Conservation (phyloP, 129 eudicot genomes). For the Smallanthus sonchifolius region DNA sequence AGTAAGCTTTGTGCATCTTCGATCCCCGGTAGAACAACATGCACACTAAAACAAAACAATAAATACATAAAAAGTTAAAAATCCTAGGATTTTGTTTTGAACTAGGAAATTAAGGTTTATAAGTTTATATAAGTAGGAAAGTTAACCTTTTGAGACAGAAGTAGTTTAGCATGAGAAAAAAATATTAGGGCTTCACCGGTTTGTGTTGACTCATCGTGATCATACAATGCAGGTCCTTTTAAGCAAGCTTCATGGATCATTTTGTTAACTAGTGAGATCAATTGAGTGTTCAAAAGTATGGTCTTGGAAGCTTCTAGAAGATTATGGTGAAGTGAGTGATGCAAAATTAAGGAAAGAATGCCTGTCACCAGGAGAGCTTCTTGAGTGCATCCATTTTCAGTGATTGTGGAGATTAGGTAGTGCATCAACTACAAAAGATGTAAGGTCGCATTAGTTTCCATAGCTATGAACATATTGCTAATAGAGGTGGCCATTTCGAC, state of each 20-base stretch:
- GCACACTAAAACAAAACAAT: slow-evolving; percentile 38
- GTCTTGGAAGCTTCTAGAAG: slow-evolving; percentile 77
- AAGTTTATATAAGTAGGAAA: neutral
- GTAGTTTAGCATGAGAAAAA: slow-evolving; percentile 54
- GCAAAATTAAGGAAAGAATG: slow-evolving; percentile 67
- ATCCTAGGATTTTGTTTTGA: neutral
- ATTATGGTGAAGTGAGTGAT: slow-evolving; percentile 59
- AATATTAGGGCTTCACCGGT: slow-evolving; percentile 57
- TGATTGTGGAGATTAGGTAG: slow-evolving; percentile 38
- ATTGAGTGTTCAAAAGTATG: slow-evolving; percentile 53
- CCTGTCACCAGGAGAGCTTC: slow-evolving; percentile 56
- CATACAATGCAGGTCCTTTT: slow-evolving; percentile 67
- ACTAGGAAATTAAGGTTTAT: neutral
- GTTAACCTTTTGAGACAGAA: slow-evolving; percentile 68
- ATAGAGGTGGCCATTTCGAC: neutral
- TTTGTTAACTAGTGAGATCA: slow-evolving; percentile 38
- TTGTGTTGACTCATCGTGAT: slow-evolving; percentile 59
- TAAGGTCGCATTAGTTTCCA: slow-evolving; percentile 5
- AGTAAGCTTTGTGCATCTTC: slow-evolving; percentile 43
- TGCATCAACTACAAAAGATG: slow-evolving; percentile 57
- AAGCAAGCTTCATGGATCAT: slow-evolving; percentile 52
- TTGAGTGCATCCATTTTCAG: slow-evolving; percentile 52
- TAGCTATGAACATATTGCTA: neutral
- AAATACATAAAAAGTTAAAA: slow-evolving; percentile 8
- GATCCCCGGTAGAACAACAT: slow-evolving; percentile 61